Conservation (phyloP, 306 rosid genomes). For the Vigna reflexopilosa region DNA sequence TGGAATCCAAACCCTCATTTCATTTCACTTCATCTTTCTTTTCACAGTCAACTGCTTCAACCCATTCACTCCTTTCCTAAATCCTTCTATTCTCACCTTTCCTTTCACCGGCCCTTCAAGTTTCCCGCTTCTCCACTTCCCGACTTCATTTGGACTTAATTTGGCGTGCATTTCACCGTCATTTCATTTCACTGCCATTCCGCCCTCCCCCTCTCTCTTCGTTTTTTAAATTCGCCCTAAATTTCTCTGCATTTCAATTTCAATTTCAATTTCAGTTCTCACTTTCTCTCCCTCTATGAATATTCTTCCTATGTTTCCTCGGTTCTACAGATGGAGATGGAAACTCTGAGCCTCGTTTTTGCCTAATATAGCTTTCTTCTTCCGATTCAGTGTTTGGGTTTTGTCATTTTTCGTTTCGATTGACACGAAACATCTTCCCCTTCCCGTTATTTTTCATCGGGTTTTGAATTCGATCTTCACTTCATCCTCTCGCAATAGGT, state of each 20-base stretch:
- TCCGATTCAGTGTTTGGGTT: constrained; percentile 29
- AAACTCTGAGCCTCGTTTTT: constrained; percentile 44
- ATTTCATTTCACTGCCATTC: constrained; percentile 49
- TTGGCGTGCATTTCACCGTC: constrained; percentile 70
- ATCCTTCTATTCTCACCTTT: background rate
- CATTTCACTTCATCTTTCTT: constrained; percentile 44
- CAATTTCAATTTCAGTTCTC: constrained; percentile 55
- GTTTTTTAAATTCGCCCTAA: constrained; percentile 56
- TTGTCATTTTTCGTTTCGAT: background rate
- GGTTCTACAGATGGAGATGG: constrained; percentile 62
- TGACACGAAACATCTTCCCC: constrained; percentile 32
- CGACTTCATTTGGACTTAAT: constrained; percentile 69
- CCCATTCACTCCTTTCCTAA: constrained; percentile 18
- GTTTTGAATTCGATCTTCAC: constrained; percentile 52
- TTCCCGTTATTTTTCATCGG: constrained; percentile 17
- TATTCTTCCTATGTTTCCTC: constrained; percentile 46
- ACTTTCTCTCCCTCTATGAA: constrained; percentile 44
- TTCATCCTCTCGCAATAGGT: constrained; percentile 49
- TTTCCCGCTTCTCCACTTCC: constrained; percentile 35
- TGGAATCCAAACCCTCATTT: constrained; percentile 39
- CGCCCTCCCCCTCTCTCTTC: constrained; percentile 21
- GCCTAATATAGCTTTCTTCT: constrained; percentile 38
- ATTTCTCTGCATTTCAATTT: constrained; percentile 53
- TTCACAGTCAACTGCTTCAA: constrained; percentile 43
- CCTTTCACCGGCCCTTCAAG: constrained; percentile 48